These are phyloP conservation scores for Globisporangium radiosum DNA, from an alignment of 352 stramenopile species.

Conservation along the genomic window DNA sequence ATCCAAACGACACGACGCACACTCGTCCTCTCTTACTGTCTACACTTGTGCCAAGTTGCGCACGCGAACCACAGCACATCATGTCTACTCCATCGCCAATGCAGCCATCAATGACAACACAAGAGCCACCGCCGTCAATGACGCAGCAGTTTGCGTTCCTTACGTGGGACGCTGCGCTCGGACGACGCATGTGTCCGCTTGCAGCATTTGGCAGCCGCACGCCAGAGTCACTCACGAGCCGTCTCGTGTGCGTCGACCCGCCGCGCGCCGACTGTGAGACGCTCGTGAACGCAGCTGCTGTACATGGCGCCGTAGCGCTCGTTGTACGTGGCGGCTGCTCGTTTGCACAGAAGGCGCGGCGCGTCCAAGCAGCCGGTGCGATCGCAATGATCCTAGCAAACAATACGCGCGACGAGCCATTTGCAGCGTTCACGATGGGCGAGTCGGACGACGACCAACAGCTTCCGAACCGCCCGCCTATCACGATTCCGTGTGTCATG, in stretches of 20 bases:
- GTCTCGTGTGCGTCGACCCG: constrained; percentile 51
- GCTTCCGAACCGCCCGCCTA: not conserved
- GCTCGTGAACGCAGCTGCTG: constrained; percentile 37
- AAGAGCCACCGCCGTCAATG: constrained; percentile 7
- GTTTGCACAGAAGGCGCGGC: constrained; percentile 53
- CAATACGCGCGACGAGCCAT: constrained; percentile 31
- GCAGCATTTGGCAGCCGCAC: constrained; percentile 47
- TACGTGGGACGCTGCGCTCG: constrained; percentile 40
- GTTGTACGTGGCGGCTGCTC: constrained; percentile 67
- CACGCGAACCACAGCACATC: not conserved
- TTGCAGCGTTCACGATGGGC: constrained; percentile 57
- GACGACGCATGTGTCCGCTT: constrained; percentile 40
- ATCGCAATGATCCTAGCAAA: constrained; percentile 36
- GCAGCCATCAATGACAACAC: not conserved
- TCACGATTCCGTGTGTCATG: constrained; percentile 58
- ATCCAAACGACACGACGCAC: no score
- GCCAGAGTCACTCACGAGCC: constrained; percentile 16
- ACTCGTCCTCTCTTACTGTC: no score
- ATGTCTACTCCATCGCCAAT: not conserved
- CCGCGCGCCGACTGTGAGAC: constrained; percentile 44
- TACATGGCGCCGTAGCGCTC: constrained; percentile 45
- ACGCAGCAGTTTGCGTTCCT: constrained; percentile 34
- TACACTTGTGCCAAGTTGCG: no score
- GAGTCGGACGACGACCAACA: constrained; percentile 17
- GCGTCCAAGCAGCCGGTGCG: constrained; percentile 47